These are phyloP conservation scores for Stagonosporopsis vannaccii DNA, from an alignment of 2,329 filamentous ascomycete genomes.

Conservation along the genomic window DNA sequence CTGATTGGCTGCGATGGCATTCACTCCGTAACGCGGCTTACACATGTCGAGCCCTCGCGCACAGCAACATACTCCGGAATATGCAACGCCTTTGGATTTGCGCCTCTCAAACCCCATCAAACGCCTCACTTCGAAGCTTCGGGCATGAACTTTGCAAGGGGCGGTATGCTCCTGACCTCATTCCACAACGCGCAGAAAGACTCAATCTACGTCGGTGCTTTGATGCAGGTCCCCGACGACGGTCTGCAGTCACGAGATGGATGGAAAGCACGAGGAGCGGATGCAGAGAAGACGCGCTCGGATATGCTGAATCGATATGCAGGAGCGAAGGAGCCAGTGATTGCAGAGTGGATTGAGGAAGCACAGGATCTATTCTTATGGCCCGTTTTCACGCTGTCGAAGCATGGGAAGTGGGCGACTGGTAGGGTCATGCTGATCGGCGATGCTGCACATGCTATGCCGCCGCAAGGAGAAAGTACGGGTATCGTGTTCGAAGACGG, in stretches of 20 bases:
- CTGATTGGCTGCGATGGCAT: conserved; percentile 65
- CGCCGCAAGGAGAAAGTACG: conserved; percentile 59
- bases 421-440: conserved; percentile 55
- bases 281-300: conserved; percentile 53
- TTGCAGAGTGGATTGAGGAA: conserved; percentile 51
- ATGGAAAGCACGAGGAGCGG: conserved; percentile 54
- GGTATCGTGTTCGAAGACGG: conserved; percentile 63
- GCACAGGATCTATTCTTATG: conserved; percentile 55
- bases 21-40: conserved; percentile 53
- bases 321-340: conserved; percentile 48
- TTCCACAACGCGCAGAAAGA: conserved; percentile 49
- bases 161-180: conserved; percentile 55
- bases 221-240: conserved; percentile 55
- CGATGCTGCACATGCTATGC: conserved; percentile 59
- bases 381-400: conserved; percentile 56
- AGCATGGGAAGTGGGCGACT: conserved; percentile 55
- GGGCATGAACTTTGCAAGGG: conserved; percentile 55
- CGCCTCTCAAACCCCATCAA: conserved; percentile 31
- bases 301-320: conserved; percentile 52
- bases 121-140: conserved; percentile 47
- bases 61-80: conserved; percentile 54
- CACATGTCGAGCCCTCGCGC: conserved; percentile 55
- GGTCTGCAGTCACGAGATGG: conserved; percentile 49
- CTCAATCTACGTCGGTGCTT: conserved; percentile 53
- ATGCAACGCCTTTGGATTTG: conserved; percentile 57